A percentile compares a stretch with the other conserved stretches of the same genome.
Evolutionary conservation across 306 rosid species (phyloP).

Genomic region (Psophocarpus tetragonolobus): DNA sequence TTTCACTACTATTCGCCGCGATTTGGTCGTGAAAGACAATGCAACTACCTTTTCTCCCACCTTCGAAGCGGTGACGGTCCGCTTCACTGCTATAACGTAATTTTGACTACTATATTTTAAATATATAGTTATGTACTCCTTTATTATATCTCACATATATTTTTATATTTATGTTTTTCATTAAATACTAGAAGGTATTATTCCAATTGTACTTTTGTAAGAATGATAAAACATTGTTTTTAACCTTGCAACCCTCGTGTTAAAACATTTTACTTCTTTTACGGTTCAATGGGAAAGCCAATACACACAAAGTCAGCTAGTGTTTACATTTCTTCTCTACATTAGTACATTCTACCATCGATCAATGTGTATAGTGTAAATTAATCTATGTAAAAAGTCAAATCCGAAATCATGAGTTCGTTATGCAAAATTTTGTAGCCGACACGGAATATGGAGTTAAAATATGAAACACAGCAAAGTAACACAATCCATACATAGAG

Average conservation of each 20-base stretch:
- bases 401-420: background rate
- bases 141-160: too few species aligned
- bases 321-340: background rate
- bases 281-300: background rate
- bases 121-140: too few species aligned
- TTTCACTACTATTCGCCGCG: too few species aligned
- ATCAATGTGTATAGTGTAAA: background rate
- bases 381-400: background rate
- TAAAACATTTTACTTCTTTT: background rate
- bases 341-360: background rate
- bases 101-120: too few species aligned
- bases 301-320: background rate
- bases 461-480: slow-evolving; percentile 3
- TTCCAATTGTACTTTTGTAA: background rate
- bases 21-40: too few species aligned
- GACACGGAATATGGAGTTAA: background rate
- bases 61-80: too few species aligned
- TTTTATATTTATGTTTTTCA: too few species aligned
- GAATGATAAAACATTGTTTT: background rate
- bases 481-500: background rate
- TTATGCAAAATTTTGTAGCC: background rate
- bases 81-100: too few species aligned
- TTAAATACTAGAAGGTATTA: background rate
- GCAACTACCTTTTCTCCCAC: too few species aligned
- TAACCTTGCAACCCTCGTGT: too few species aligned